phyloP scores from a whole-genome alignment of 2,329 filamentous ascomycete species.

The Aureobasidium pullulans region DNA sequence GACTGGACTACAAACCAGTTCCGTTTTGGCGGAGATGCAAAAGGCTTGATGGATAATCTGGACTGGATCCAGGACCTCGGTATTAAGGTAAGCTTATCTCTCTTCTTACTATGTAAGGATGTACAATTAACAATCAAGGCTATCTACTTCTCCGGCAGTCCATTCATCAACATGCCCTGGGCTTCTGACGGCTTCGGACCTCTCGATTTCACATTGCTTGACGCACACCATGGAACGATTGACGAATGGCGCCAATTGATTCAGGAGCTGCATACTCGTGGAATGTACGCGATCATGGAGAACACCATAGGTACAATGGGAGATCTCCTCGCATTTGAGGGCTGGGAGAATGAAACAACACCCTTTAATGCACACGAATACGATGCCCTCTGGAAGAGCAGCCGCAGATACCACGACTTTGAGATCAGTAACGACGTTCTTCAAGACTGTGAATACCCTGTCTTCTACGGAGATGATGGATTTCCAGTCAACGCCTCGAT shows the following conservation, averaged over 20 bases:
- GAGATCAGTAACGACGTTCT: conserved; percentile 47
- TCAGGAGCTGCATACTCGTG: conserved; percentile 50
- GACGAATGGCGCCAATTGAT: conserved; percentile 51
- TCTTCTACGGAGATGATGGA: conserved; percentile 55
- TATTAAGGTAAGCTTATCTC: conserved; percentile 38
- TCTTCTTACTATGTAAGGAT: background rate
- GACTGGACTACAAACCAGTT: conserved; percentile 53
- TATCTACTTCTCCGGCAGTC: conserved; percentile 55
- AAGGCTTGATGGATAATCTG: conserved; percentile 51
- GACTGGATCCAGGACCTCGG: conserved; percentile 60
- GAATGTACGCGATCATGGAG: conserved; percentile 60
- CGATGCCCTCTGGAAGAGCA: conserved; percentile 49
- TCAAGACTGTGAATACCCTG: conserved; percentile 44
- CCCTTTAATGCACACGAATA: conserved; percentile 51
- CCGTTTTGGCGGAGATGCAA: conserved; percentile 55
- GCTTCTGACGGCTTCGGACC: conserved; percentile 52
- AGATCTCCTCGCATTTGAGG: conserved; percentile 56
- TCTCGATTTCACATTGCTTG: conserved; percentile 55
- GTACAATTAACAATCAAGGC: background rate
- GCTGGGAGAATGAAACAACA: conserved; percentile 52
- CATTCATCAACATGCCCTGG: conserved; percentile 60
- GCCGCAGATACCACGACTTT: conserved; percentile 53
- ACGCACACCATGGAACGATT: conserved; percentile 57
- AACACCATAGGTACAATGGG: conserved; percentile 60
- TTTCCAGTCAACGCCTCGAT: conserved; percentile 39